Evolutionary conservation across 2,329 filamentous ascomycete species (phyloP), one percentile per base, ranked within the genome.

Genomic region (Calonectria montana): DNA sequence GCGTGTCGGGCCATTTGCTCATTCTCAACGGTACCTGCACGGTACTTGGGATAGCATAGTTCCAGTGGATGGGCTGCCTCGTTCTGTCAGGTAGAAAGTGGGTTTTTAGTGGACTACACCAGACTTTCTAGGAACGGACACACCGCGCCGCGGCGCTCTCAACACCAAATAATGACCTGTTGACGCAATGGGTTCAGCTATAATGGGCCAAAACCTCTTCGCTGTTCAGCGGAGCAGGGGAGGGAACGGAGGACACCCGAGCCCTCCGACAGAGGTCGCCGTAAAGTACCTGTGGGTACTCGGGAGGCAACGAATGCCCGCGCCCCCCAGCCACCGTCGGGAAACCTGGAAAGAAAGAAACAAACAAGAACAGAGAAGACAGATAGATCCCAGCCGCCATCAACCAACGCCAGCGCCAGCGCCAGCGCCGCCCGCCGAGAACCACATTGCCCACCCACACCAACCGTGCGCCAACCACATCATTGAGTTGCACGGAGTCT

Each of bases 1-100:
- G 64, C 55, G 69, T 71, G 69, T 71, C 57, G 57, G 69, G 31
- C 67, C 47, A 64, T 67, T 62, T 62, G 45, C 47, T 55, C 47
- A 59, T 67, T 67, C 57, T 67, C 39, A 27, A 27, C 12, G 47
- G 47, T 71, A 71, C 69, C 57, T 67, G 31, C 25, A 53, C 2
- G 47, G 29, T 48, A 71, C 69, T 50, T 64, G 18, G 31, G 13
- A 29, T 35, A 23, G 13, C 23, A 45, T 9, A n/a, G 23, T 29
- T 62, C 23, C 23, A 25, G 53, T 9, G 13, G n/a, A 59, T 59
- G 35, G 35, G 53, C 23, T 23, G 21, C 35, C 21, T 59, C 21
- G 15, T 39, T 55, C 63, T 18, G 7, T 47, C 37, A 48, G 25
- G 55, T 62, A 50, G 39, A 48, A 41, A 35, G 37, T 37, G 39